These are phyloP conservation scores for Streptanthus diversifolius DNA, from an alignment of 345 rosid species.

Conservation along the genomic window DNA sequence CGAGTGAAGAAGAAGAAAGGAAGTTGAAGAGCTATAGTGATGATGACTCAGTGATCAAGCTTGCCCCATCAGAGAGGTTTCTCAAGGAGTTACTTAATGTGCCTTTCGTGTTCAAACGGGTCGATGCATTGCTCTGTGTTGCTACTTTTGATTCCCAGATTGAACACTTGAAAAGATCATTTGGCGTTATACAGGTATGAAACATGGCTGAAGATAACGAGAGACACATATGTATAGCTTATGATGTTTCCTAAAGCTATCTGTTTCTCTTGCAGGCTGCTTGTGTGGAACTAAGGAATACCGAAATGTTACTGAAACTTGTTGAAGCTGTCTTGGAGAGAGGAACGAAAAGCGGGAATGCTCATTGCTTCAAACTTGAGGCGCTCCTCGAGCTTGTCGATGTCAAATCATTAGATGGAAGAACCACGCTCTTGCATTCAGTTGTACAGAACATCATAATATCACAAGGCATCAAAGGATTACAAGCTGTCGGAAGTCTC, in stretches of 20 bases:
- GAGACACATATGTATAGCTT: neutral
- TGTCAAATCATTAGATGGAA: constrained; percentile 60
- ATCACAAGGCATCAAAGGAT: constrained; percentile 48
- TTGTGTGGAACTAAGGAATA: constrained; percentile 52
- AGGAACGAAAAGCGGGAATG: constrained; percentile 63
- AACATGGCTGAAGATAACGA: neutral
- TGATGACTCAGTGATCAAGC: constrained; percentile 58
- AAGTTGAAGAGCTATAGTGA: constrained; percentile 68
- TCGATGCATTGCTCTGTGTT: constrained; percentile 26
- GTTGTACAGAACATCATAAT: constrained; percentile 63
- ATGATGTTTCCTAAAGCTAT: neutral
- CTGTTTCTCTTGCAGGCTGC: constrained; percentile 50
- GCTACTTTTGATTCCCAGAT: constrained; percentile 12
- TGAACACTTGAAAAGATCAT: constrained; percentile 6
- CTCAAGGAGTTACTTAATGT: constrained; percentile 32
- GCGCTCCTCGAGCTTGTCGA: constrained; percentile 60
- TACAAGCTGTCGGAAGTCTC: constrained; percentile 16
- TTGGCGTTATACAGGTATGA: constrained; percentile 19
- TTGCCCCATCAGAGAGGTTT: constrained; percentile 32
- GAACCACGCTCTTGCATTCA: constrained; percentile 61
- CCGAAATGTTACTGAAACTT: constrained; percentile 63
- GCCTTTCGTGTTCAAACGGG: constrained; percentile 23
- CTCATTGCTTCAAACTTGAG: constrained; percentile 71
- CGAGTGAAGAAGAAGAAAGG: constrained; percentile 76
- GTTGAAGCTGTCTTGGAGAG: constrained; percentile 60